Percentiles rank a stretch among this genome's conserved stretches.
These are phyloP conservation scores for Pseudozyma thailandica DNA, from an alignment of 1,284 basidiomycete species.

Conservation along the genomic window DNA sequence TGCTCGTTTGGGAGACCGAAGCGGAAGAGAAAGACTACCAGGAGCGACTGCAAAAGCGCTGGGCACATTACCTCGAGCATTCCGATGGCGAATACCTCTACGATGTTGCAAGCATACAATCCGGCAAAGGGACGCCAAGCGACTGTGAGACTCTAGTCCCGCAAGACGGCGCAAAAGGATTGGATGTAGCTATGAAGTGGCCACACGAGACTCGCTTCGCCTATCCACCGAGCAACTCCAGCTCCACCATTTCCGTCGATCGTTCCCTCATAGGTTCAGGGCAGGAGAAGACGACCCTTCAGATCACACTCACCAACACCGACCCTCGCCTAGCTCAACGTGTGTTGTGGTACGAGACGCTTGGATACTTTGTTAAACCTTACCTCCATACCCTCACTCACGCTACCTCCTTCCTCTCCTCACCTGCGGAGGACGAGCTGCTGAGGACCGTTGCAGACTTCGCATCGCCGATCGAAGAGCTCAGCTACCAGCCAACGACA, in stretches of 20 bases:
- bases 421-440: constrained; percentile 26
- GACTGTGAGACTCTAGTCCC: no score
- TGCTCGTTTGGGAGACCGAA: constrained; percentile 27
- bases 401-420: constrained; percentile 31
- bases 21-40: constrained; percentile 29
- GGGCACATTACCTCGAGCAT: constrained; percentile 22
- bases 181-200: constrained; percentile 68
- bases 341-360: constrained; percentile 84
- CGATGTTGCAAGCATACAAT: not conserved
- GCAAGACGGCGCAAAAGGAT: not conserved
- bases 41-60: constrained; percentile 13
- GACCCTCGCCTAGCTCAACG: constrained; percentile 70
- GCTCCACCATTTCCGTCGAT: constrained; percentile 73
- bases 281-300: constrained; percentile 80
- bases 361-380: constrained; percentile 91
- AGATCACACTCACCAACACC: constrained; percentile 78
- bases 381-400: constrained; percentile 83
- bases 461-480: constrained; percentile 30
- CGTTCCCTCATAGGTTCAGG: constrained; percentile 80
- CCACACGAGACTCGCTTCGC: constrained; percentile 69
- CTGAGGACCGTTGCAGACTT: constrained; percentile 52
- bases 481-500: constrained; percentile 48
- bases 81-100: constrained; percentile 37
- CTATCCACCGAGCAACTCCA: constrained; percentile 55
- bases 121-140: not conserved